These are phyloP conservation scores for Boletus insuetus DNA, from an alignment of 768 basidiomycete genomes.

Conservation along the genomic window DNA sequence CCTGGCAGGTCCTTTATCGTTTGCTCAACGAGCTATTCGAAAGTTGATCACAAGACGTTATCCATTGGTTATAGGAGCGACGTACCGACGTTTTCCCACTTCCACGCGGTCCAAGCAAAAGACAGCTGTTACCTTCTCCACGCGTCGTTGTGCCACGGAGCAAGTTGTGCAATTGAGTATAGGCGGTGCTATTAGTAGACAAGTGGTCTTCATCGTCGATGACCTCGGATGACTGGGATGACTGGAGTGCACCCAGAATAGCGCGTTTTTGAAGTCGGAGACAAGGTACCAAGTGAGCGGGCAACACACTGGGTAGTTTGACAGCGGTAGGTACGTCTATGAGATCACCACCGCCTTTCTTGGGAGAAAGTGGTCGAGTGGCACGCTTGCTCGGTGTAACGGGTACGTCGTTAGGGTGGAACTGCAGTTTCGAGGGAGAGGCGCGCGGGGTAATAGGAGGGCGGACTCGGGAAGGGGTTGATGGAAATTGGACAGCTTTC, in stretches of 20 bases:
- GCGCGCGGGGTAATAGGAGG: constrained; percentile 14
- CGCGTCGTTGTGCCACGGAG: constrained; percentile 71
- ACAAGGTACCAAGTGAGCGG: constrained; percentile 42
- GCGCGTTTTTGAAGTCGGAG: constrained; percentile 58
- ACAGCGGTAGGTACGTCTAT: constrained; percentile 7
- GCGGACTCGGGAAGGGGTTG: constrained; percentile 13
- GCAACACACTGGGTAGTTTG: constrained; percentile 32
- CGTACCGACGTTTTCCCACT: constrained; percentile 80
- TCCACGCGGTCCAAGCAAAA: constrained; percentile 80
- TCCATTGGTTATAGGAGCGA: neutral
- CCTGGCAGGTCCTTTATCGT: constrained; percentile 47
- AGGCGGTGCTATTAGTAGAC: constrained; percentile 51
- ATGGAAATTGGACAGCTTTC: constrained; percentile 9
- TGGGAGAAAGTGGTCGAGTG: constrained; percentile 9
- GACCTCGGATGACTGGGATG: constrained; percentile 21
- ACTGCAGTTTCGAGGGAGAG: constrained; percentile 16
- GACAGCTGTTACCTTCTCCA: constrained; percentile 92
- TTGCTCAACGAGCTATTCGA: constrained; percentile 54
- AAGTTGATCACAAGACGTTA: constrained; percentile 1
- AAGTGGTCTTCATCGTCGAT: constrained; percentile 34
- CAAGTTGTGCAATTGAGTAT: constrained; percentile 58
- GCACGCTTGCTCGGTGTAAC: constrained; percentile 17
- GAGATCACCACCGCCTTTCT: constrained; percentile 5
- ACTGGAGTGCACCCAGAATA: constrained; percentile 47
- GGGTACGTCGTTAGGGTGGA: constrained; percentile 6